Evolutionary conservation across 129 eudicot genomes (phyloP).

Genomic region (Heracleum sosnowskyi): DNA sequence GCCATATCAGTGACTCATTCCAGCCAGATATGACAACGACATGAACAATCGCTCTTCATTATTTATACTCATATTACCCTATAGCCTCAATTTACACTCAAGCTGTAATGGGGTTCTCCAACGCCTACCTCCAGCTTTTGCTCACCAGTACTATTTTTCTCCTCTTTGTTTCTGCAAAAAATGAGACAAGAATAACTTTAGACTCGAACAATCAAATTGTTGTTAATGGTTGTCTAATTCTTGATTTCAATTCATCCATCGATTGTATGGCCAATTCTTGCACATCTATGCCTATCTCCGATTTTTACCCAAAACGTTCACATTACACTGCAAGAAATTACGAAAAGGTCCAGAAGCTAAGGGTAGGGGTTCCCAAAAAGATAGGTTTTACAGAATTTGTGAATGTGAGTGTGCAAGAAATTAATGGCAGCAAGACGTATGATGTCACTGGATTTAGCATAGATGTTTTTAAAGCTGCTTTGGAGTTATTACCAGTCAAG

Average conservation of each 20-base stretch:
- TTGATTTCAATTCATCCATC: constrained; percentile 17
- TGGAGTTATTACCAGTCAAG: constrained; percentile 23
- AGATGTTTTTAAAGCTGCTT: constrained; percentile 47
- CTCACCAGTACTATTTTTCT: background rate
- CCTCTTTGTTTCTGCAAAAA: background rate
- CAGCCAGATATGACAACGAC: too few species aligned
- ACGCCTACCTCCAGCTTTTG: background rate
- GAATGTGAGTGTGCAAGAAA: constrained; percentile 12
- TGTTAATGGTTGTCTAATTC: constrained; percentile 19
- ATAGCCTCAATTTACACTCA: too few species aligned
- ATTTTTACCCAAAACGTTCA: constrained; percentile 14
- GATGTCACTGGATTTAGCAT: constrained; percentile 36
- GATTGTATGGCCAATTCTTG: constrained; percentile 11
- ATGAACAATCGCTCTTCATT: too few species aligned
- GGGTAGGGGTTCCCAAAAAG: constrained; percentile 43
- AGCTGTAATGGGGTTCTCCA: background rate
- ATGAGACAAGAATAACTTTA: background rate
- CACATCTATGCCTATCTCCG: constrained; percentile 6
- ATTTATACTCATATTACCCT: too few species aligned
- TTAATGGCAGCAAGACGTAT: constrained; percentile 4
- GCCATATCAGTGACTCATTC: too few species aligned
- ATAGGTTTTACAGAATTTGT: constrained; percentile 37
- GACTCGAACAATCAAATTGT: background rate
- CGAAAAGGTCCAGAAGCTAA: constrained; percentile 20
- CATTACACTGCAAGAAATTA: constrained; percentile 4